phyloP scores from a whole-genome alignment of 1,139 yeast genomes.

The Lodderomyces theae region DNA sequence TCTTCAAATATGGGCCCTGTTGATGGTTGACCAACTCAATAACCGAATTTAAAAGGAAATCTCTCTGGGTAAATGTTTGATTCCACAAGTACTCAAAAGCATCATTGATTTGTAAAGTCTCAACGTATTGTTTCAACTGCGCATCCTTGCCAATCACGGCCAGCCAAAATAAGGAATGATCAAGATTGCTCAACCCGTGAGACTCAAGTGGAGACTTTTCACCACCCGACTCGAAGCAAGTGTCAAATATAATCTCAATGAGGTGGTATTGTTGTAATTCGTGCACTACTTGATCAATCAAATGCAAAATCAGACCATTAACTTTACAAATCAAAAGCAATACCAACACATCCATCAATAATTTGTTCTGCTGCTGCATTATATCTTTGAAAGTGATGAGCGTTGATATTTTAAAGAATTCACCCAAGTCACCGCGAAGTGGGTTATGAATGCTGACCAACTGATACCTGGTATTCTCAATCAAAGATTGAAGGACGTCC shows the following conservation, averaged over 20 bases:
- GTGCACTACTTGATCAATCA: constrained; percentile 26
- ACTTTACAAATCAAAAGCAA: constrained; percentile 33
- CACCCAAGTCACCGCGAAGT: constrained; percentile 15
- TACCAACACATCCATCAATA: constrained; percentile 25
- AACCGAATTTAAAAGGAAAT: constrained; percentile 29
- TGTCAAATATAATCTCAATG: constrained; percentile 27
- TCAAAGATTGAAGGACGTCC: constrained; percentile 24
- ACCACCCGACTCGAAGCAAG: constrained; percentile 19
- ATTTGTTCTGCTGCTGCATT: constrained; percentile 24
- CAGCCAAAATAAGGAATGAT: constrained; percentile 30
- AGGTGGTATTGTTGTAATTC: constrained; percentile 25
- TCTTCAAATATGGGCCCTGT: constrained; percentile 24
- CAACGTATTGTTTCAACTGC: constrained; percentile 22
- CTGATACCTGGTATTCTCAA: constrained; percentile 18
- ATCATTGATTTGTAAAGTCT: constrained; percentile 19
- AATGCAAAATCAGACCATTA: constrained; percentile 24
- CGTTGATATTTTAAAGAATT: constrained; percentile 23
- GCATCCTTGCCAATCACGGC: constrained; percentile 19
- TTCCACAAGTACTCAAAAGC: constrained; percentile 27
- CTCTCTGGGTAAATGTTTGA: constrained; percentile 15
- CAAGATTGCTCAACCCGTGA: constrained; percentile 17
- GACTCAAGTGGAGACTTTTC: constrained; percentile 14
- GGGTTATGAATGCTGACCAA: constrained; percentile 8
- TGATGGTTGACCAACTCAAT: constrained; percentile 31
- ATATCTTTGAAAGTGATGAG: constrained; percentile 27